Percentiles rank a stretch among this genome's conserved stretches.
Evolutionary conservation across 306 rosid species (phyloP).

Genomic region (Adenanthera pavonina): DNA sequence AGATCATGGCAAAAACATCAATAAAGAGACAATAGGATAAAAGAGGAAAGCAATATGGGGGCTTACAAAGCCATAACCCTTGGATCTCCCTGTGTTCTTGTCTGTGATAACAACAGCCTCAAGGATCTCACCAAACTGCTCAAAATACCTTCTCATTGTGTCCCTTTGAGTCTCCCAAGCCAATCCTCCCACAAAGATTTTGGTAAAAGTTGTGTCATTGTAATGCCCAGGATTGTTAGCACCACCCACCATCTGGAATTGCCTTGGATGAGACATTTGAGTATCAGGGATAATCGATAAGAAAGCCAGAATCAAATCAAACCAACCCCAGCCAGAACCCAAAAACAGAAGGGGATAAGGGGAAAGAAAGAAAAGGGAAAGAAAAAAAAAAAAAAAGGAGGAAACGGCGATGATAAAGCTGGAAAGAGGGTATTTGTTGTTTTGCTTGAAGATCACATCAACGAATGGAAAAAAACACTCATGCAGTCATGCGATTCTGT

Average conservation of each 20-base stretch:
- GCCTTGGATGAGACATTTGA: constrained; percentile 18
- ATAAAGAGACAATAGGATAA: not conserved
- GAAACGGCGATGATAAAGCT: not conserved
- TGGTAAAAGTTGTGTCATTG: constrained; percentile 89
- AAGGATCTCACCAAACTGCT: constrained; percentile 92
- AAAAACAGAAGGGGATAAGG: not conserved
- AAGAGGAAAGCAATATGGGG: constrained; percentile 23
- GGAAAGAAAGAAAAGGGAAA: not conserved
- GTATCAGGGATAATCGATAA: not conserved
- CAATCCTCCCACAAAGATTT: constrained; percentile 93
- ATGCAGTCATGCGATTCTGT: constrained; percentile 12
- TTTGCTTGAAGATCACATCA: constrained; percentile 46
- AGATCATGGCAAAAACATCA: constrained; percentile 33
- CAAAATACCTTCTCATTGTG: constrained; percentile 87
- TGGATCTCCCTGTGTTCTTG: constrained; percentile 94
- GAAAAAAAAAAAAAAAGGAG: not conserved
- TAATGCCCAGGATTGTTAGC: constrained; percentile 45
- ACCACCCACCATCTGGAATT: constrained; percentile 27
- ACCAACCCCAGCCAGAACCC: constrained; percentile 13
- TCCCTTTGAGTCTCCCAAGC: constrained; percentile 99
- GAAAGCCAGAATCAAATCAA: constrained; percentile 3
- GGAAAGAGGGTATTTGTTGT: constrained; percentile 30
- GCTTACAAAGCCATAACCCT: constrained; percentile 98
- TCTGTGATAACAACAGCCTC: constrained; percentile 97
- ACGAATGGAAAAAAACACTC: constrained; percentile 27